Evolutionary conservation across 345 rosid genomes (phyloP), one percentile per base, ranked within the genome.

Genomic region (Ceriops tagal): DNA sequence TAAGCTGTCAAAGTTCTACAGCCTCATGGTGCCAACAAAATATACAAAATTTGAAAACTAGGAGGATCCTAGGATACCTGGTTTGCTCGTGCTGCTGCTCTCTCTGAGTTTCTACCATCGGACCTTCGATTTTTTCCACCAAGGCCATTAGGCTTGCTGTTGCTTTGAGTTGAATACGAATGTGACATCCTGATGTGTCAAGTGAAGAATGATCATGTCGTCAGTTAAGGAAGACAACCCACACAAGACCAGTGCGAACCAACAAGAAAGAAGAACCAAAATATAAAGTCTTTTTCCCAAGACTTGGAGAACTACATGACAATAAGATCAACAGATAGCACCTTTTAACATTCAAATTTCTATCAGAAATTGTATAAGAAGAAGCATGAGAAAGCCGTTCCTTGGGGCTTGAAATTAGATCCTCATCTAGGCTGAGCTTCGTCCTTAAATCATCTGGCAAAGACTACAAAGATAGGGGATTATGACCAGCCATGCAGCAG

Each of bases 371-470:
- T 74, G 85, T 85, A 73, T 84, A 87, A 58, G 92, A 88, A 79
- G 92, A 86, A 15, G 88, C 92, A 77, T 84, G 84, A 9, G 79
- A 73, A 63, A 92, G 87, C 18, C 85, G 91, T 76, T 87, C 97
- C 72, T 83, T 87, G 67, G 99, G 96, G 84, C 95, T 92, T 65
- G 88, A 85, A 53, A 89, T 84, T 37, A 87, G 73, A 73, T 92
- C 99, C 77, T 96, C 95, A 61, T 88, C 95, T 57, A 92, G 81
- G 82, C 91, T 90, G 69, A 90, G 97, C 75, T 89, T 90, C 31
- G 80, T 79, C 86, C 81, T 89, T 67, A 92, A 72, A 83, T 92
- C 96, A 46, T 92, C 96, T 49, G 96, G 97, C 71, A 92, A 55
- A 64, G 93, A 90, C 96, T 92, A 82, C 71, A 66, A 59, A 61